Percentiles rank a stretch among this genome's conserved stretches.
Evolutionary conservation across 164 flowering plant genomes (phyloP).

Genomic region (Umbellularia californica): DNA sequence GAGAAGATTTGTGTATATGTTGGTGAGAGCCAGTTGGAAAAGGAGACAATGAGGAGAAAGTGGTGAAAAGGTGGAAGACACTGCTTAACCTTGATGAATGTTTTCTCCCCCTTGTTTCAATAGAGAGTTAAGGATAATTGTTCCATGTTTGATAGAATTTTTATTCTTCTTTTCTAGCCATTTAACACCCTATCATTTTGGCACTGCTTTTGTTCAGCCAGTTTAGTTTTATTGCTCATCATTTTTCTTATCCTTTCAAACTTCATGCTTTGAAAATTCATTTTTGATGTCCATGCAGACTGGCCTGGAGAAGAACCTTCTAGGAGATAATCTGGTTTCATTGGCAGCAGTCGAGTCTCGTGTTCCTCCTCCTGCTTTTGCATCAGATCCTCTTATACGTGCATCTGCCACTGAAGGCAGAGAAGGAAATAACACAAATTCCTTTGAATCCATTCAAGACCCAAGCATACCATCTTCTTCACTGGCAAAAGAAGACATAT

Average conservation of each 20-base stretch:
- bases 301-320: constrained; percentile 78
- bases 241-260: neutral
- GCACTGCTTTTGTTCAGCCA: too few relatives aligned
- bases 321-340: constrained; percentile 81
- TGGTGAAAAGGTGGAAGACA: neutral
- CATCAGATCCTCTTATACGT: constrained; percentile 68
- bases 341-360: constrained; percentile 45
- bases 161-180: too few relatives aligned
- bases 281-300: constrained; percentile 53
- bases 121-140: too few relatives aligned
- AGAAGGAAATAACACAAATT: constrained; percentile 21
- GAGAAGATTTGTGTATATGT: neutral
- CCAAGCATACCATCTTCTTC: constrained; percentile 22
- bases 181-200: too few relatives aligned
- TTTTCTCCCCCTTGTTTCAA: too few relatives aligned
- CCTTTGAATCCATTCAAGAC: constrained; percentile 16
- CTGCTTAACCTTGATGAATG: neutral
- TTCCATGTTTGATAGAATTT: too few relatives aligned
- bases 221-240: too few relatives aligned
- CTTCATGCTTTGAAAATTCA: constrained; percentile 7
- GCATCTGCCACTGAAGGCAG: constrained; percentile 29
- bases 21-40: neutral
- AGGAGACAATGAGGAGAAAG: neutral
- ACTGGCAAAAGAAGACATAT: constrained; percentile 23
- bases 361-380: constrained; percentile 84